Base-by-base conservation (phyloP, 2,329 filamentous ascomycete species). In the Pyrenochaeta sp. region DNA sequence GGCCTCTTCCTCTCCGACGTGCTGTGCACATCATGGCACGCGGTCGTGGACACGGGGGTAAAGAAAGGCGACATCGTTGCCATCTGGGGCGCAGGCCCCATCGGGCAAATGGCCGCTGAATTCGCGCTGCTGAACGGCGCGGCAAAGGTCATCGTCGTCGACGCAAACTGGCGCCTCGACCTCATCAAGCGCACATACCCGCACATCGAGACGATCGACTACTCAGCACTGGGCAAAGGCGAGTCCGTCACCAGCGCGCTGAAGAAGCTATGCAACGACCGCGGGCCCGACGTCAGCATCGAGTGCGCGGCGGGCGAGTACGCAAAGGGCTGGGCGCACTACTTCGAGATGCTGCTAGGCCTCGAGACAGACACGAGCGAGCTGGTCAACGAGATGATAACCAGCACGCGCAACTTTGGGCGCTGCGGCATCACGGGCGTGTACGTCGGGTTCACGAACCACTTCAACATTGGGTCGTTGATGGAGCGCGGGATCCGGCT, bases 401-500 rank as follows among this genome's bases (percentile, higher is more conserved):
- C 87, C 61, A 78, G 82, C n/a, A 86, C 89, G 9, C 77, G 83
- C 35, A 88, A 84, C 60, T 90, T 79, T 59, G 87, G 90, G 4
- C 80, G 89, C 6, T 85, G 85, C 41, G 89, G 90, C 15, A 79
- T 96, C 44, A 95, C 90, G 0, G 90, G 89, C 40, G 82, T 85
- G 8, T 85, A 85, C 60, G 80, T 81, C 24, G 82, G 81, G 20
- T 85, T 76, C 65, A 89, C 86, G 15, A 91, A 90, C 71, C 87
- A 90, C 69, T 89, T 93, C 77, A 90, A 90, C 72, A 85, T 93
- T 56, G 89, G 90, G 7, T 85, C 88, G 0, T 66, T 95, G 10
- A 95, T 95, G 90, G 84, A 95, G 73, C 85, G 88, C 21, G 90
- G 90, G n/a, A 84, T 95, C 55, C 85, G 88, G 1, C 80, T 96